phyloP scores from a whole-genome alignment of 768 basidiomycete species.

The Mycena pura region DNA sequence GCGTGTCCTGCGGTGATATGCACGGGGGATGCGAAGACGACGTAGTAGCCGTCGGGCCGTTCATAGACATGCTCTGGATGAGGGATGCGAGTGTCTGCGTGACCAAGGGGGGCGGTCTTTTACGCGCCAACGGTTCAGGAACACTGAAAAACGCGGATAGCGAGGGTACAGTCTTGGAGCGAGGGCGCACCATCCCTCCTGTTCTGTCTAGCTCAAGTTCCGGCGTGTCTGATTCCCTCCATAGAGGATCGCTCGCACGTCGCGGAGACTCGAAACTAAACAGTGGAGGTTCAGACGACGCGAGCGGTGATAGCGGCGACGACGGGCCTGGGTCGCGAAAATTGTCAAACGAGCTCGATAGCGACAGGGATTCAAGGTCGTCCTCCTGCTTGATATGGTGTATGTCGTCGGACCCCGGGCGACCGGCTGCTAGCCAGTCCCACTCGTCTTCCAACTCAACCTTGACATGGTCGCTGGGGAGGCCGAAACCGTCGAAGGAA shows the following conservation, averaged over 20 bases:
- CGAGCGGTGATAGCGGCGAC: slow-evolving; percentile 19
- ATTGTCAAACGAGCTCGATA: slow-evolving; percentile 33
- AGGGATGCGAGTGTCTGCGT: slow-evolving; percentile 45
- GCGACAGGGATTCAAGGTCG: slow-evolving; percentile 44
- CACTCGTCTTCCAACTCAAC: slow-evolving; percentile 51
- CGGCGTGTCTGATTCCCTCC: slow-evolving; percentile 14
- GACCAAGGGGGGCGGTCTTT: slow-evolving; percentile 29
- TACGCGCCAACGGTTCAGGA: slow-evolving; percentile 24
- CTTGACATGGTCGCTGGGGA: slow-evolving; percentile 41
- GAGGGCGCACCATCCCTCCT: slow-evolving; percentile 42
- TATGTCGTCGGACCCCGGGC: slow-evolving; percentile 42
- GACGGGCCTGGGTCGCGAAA: slow-evolving; percentile 30
- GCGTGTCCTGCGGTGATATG: slow-evolving; percentile 50
- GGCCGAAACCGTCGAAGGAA: slow-evolving; percentile 49
- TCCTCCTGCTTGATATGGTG: slow-evolving; percentile 56
- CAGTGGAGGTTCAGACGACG: slow-evolving; percentile 3
- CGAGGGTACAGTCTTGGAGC: slow-evolving; percentile 46
- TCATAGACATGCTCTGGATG: slow-evolving; percentile 50
- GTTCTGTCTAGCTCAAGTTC: slow-evolving; percentile 42
- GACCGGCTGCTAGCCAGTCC: slow-evolving; percentile 45
- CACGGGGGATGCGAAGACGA: slow-evolving; percentile 42
- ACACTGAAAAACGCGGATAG: slow-evolving; percentile 31
- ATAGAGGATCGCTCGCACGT: slow-evolving; percentile 15
- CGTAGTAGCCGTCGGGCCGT: slow-evolving; percentile 39
- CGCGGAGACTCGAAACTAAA: slow-evolving; percentile 15